Evolutionary conservation across 129 eudicot genomes (phyloP).

Genomic region (Pittosporum tobira): DNA sequence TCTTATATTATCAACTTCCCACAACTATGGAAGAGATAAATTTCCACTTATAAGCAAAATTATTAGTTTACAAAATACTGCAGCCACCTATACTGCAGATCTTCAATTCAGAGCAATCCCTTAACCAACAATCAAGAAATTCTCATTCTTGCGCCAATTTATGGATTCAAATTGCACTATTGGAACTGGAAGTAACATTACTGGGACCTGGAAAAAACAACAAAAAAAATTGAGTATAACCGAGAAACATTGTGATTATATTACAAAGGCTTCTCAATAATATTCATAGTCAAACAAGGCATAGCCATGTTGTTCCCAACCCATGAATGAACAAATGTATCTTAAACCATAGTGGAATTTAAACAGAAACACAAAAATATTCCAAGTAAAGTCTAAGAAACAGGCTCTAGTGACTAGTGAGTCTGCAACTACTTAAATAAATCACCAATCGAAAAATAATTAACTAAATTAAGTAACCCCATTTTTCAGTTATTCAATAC

Average conservation of each 20-base stretch:
- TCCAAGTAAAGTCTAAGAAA: too few species aligned
- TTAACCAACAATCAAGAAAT: constrained; percentile 8
- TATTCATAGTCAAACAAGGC: neutral
- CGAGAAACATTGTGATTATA: neutral
- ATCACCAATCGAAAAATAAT: too few species aligned
- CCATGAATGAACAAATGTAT: too few species aligned
- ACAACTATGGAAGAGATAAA: neutral
- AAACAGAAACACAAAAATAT: too few species aligned
- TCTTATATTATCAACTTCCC: constrained; percentile 2
- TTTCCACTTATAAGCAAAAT: constrained; percentile 2
- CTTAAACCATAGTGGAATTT: too few species aligned
- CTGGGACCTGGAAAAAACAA: constrained; percentile 7
- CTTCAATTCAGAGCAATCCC: neutral
- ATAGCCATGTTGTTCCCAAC: too few species aligned
- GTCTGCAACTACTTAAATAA: too few species aligned
- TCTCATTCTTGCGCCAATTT: neutral
- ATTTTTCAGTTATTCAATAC: too few species aligned
- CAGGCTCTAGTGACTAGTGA: too few species aligned
- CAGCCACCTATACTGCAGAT: neutral
- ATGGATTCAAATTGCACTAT: neutral
- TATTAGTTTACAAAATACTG: neutral
- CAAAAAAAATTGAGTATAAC: neutral
- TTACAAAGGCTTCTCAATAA: neutral
- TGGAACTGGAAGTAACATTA: neutral
- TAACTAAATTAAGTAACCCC: too few species aligned